These are phyloP conservation scores for Teunomyces panamensis DNA, from an alignment of 805 yeast species.

Conservation along the genomic window DNA sequence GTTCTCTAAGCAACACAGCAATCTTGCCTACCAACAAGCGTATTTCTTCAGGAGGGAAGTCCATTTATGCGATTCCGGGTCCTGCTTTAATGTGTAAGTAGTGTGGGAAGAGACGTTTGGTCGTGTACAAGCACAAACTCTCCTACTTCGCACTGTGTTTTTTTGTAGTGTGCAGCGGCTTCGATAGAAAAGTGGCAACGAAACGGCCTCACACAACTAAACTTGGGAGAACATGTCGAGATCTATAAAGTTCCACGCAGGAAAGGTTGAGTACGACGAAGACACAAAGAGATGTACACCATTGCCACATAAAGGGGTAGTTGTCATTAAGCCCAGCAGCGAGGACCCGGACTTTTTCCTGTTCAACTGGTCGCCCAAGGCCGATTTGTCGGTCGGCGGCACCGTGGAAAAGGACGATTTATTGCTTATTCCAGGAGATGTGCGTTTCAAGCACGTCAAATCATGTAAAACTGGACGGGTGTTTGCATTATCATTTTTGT, in stretches of 20 bases:
- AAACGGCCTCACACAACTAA: neutral
- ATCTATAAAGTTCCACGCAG: constrained; percentile 68
- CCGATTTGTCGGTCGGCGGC: constrained; percentile 39
- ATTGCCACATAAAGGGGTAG: constrained; percentile 63
- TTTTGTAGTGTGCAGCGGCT: neutral
- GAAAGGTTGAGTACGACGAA: constrained; percentile 65
- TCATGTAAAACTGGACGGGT: constrained; percentile 79
- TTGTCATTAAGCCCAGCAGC: constrained; percentile 55
- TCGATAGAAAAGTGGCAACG: constrained; percentile 4
- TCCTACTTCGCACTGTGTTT: neutral
- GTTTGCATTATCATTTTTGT: constrained; percentile 59
- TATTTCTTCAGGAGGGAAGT: constrained; percentile 63
- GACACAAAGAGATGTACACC: constrained; percentile 66
- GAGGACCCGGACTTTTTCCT: constrained; percentile 74
- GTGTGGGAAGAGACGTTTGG: neutral
- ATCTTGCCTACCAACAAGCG: constrained; percentile 51
- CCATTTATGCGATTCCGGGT: constrained; percentile 10
- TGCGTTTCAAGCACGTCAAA: constrained; percentile 65
- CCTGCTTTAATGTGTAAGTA: neutral
- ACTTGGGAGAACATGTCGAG: constrained; percentile 11
- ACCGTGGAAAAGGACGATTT: constrained; percentile 54
- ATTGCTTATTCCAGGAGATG: constrained; percentile 82
- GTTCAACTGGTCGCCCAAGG: constrained; percentile 72
- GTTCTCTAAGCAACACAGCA: constrained; percentile 50
- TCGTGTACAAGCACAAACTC: constrained; percentile 3